Base-by-base conservation (phyloP, 176 grass and related monocot species). In the Olyra latifolia region DNA sequence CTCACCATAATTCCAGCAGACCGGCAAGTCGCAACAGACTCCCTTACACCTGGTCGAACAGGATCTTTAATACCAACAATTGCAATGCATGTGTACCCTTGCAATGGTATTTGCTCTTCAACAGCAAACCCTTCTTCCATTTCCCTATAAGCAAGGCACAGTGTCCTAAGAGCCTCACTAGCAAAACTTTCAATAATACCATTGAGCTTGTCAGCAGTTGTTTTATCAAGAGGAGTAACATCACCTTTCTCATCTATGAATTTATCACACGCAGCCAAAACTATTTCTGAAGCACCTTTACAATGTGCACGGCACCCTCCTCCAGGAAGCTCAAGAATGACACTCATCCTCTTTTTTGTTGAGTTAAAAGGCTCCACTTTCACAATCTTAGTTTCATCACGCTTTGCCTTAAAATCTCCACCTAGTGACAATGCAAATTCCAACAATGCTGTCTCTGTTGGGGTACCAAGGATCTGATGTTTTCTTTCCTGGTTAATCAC, bases 291-390 rank as follows among this genome's bases (percentile, higher is more conserved):
- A 60, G 92, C 96, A 48, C 96, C 96, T 85, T 99, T 99, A 80
- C 84, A 88, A 64, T 95, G 92, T 7, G 90, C 90, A 70, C 92
- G 88, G 65, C 56, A 76, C 19, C 88, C 72, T 78, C 90, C 88
- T 86, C 76, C 88, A 74, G 83, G 83, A 87, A 95, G 85, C 62
- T 89, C 82, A 79, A 99, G 80, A 80, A 99, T 73, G 2, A 99
- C 92, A 50, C 90, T 84, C 96, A 95, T 99, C 77, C 92, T 93
- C 83, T 99, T 99, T 84, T 93, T 95, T 65, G 84, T 84, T 50
- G 96, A 95, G 89, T 95, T 99, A 47, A 99, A 99, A 82, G 96
- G 96, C 28, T 99, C 96, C n/a, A 99, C 70, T 87, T 95, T 99
- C 24, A 91, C 69, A 76, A 95, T 89, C 17, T 88, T 89, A 53